Base-by-base conservation (phyloP, 2,329 filamentous ascomycete species). In the Macroventuria anomochaeta region DNA sequence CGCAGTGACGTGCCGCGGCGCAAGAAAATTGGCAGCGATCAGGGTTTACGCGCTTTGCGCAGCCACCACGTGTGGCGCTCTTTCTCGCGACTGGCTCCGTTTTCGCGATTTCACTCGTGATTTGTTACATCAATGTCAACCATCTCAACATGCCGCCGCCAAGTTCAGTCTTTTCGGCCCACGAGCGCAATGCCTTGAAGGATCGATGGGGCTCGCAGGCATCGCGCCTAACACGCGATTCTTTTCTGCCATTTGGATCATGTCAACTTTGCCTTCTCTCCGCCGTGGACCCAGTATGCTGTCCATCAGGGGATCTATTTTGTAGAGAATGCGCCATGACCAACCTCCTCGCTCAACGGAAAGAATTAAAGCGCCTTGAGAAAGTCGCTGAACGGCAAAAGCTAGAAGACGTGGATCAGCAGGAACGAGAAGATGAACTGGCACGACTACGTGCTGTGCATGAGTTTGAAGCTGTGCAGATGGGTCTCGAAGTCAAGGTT, bases 311-410 rank as follows among this genome's bases (percentile, higher is more conserved):
- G 57, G 93, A 97, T 74, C 81, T 99, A 12, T 97, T 97, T 79
- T 99, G 93, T 75, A 87, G 91, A 64, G 95, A 97, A 78, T 99
- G 93, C 77, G 93, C 92, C 7, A 85, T 97, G 46, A 87, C 81
- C 63, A 96, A 97, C 67, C 86, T 99, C n/a, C 81, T 97, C 1
- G 84, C 91, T 1, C 93, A 99, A 75, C 88, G 91, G 64, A 90
- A 93, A 77, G 95, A 97, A 71, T 93, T 96, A 60, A 95, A 92
- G 72, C 85, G 95, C 0, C 71, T 90, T 2, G 90, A 91, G 56
- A 88, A 85, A 63, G 81, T 84, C 18, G 80, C 84, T 17, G 86
- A 88, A 60, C 78, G 82, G 25, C 83, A 85, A 23, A 79, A 82
- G 57, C 81, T 83, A 48, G 88, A 92, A 21, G 79, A 81, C 6